A percentile compares a stretch with the other conserved stretches of the same genome.
Evolutionary conservation across 140 eudicot species (phyloP).

Genomic region (Ambrosia hybrid): DNA sequence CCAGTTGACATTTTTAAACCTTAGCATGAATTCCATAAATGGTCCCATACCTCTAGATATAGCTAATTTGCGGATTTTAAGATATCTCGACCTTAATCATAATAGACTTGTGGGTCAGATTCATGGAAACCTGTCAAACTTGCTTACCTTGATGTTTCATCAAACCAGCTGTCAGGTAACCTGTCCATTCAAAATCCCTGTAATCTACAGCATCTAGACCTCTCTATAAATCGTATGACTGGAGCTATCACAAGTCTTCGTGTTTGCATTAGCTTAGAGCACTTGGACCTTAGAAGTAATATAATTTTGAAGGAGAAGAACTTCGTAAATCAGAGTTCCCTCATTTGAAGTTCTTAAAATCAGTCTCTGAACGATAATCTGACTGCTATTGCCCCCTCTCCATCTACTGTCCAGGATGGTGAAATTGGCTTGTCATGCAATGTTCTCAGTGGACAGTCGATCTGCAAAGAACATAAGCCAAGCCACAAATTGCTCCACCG

Average conservation of each 20-base stretch:
- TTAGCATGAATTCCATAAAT: too few species aligned
- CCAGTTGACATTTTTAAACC: too few species aligned
- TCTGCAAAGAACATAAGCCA: background rate
- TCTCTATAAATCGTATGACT: constrained; percentile 1
- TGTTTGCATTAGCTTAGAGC: background rate
- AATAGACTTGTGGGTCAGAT: background rate
- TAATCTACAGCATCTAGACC: background rate
- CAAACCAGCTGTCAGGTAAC: constrained; percentile 4
- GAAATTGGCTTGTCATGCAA: background rate
- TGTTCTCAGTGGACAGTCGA: too few species aligned
- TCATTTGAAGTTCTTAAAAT: background rate
- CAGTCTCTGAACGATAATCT: background rate
- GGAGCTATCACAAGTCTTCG: background rate
- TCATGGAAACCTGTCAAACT: background rate
- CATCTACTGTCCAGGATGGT: background rate
- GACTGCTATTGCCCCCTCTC: background rate
- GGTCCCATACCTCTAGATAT: too few species aligned
- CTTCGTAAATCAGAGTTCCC: background rate
- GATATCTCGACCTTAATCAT: background rate
- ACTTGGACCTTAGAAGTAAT: constrained; percentile 9
- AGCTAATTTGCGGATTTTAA: too few species aligned
- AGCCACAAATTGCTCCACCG: background rate
- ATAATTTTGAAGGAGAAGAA: background rate
- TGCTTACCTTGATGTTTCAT: constrained; percentile 16
- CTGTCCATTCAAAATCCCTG: background rate